Conservation (phyloP, 192 early-diverging fungal genomes). For the Coemansia umbellata region DNA sequence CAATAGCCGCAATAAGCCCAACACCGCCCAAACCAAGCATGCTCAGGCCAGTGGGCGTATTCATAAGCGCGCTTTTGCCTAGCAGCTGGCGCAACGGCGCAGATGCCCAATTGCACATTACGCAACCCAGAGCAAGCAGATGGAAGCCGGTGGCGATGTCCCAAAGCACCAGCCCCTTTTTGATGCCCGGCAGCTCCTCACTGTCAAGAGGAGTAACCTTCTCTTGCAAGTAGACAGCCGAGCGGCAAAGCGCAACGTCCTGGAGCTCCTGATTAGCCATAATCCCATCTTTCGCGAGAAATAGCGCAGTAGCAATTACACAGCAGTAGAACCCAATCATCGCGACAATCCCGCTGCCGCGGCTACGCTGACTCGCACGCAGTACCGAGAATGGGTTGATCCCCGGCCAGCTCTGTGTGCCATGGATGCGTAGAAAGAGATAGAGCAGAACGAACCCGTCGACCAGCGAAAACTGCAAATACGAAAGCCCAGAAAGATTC, state of each 20-base stretch:
- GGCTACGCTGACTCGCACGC: constrained; percentile 16
- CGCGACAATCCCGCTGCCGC: constrained; percentile 16
- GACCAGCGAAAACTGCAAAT: constrained; percentile 47
- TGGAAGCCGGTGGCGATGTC: constrained; percentile 31
- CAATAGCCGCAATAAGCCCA: constrained; percentile 9
- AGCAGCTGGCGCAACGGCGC: constrained; percentile 21
- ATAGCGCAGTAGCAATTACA: constrained; percentile 21
- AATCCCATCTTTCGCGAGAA: constrained; percentile 37
- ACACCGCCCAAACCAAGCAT: constrained; percentile 21
- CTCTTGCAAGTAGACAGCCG: constrained; percentile 25
- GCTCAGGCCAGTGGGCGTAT: background rate
- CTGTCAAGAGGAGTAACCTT: constrained; percentile 26
- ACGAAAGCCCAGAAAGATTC: constrained; percentile 49
- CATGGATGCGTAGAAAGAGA: constrained; percentile 27
- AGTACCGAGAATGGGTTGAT: constrained; percentile 28
- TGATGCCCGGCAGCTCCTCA: constrained; percentile 23
- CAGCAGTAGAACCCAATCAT: constrained; percentile 34
- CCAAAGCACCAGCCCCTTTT: constrained; percentile 38
- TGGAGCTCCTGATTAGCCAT: constrained; percentile 46
- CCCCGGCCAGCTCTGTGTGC: constrained; percentile 27
- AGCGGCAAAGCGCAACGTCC: constrained; percentile 33
- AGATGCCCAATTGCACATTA: constrained; percentile 26
- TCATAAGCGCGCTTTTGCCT: constrained; percentile 18
- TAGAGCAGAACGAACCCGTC: constrained; percentile 39
- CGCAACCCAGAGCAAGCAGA: constrained; percentile 29